phyloP scores from a whole-genome alignment of 176 grass and related monocot species.

The Otatea glauca region DNA sequence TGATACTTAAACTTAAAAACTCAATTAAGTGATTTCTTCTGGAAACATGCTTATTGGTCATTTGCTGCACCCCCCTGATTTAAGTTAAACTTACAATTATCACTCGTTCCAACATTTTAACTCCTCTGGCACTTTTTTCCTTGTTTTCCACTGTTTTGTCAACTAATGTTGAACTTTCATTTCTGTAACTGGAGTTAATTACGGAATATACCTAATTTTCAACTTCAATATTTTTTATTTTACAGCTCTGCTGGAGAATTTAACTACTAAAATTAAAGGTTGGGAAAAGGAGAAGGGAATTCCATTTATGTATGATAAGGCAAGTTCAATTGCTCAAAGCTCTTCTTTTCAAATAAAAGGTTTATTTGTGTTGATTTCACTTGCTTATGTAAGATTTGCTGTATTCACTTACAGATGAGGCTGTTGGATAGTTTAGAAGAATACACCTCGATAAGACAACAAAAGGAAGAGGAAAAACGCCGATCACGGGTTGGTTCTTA shows the following conservation, averaged over 20 bases:
- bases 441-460: constrained; percentile 59
- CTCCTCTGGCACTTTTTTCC: constrained; percentile 10
- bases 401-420: constrained; percentile 50
- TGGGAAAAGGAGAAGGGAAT: constrained; percentile 87
- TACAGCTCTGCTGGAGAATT: constrained; percentile 80
- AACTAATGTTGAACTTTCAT: constrained; percentile 1
- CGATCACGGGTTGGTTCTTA: constrained; percentile 61
- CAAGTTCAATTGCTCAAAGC: constrained; percentile 21
- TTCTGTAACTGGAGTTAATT: neutral
- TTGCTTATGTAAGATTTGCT: neutral
- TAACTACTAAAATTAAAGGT: constrained; percentile 67
- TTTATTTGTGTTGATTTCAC: constrained; percentile 1
- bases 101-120: neutral
- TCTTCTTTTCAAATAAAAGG: constrained; percentile 16
- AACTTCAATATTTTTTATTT: constrained; percentile 42
- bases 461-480: constrained; percentile 80
- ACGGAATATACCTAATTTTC: constrained; percentile 28
- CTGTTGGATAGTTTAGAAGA: constrained; percentile 73
- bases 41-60: constrained; percentile 26
- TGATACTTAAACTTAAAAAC: neutral
- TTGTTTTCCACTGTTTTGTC: neutral
- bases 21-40: constrained; percentile 3
- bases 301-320: constrained; percentile 82
- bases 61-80: neutral
- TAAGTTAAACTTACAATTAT: neutral